Evolutionary conservation across 2,329 filamentous ascomycete genomes (phyloP).

Genomic region (Talaromyces albobiverticillius): DNA sequence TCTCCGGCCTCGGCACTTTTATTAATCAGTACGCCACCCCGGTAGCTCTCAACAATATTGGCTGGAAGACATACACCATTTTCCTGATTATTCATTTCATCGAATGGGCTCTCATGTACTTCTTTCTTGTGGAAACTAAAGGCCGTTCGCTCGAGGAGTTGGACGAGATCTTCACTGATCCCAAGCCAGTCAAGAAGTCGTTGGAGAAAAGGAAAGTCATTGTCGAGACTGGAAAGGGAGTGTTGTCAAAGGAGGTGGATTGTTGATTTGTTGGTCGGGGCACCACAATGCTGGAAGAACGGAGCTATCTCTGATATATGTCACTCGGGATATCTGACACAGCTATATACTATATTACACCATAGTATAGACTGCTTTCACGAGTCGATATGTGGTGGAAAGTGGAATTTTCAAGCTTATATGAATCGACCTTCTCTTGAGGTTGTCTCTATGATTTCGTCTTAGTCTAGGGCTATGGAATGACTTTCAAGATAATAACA

Average conservation of each 20-base stretch:
- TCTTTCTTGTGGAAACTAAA: slow-evolving; percentile 23
- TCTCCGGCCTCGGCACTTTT: slow-evolving; percentile 21
- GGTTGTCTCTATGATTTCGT: too few species aligned
- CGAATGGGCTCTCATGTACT: slow-evolving; percentile 20
- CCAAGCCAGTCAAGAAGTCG: slow-evolving; percentile 15
- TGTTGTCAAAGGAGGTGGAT: neutral
- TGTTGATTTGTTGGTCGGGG: neutral
- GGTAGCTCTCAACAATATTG: slow-evolving; percentile 8
- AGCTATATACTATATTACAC: too few species aligned
- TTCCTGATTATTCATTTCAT: slow-evolving; percentile 17
- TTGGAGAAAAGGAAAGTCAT: slow-evolving; percentile 10
- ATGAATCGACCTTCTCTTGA: too few species aligned
- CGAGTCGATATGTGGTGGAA: too few species aligned
- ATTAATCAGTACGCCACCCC: slow-evolving; percentile 22
- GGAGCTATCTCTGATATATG: too few species aligned
- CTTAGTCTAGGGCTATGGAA: too few species aligned
- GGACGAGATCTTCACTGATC: slow-evolving; percentile 17
- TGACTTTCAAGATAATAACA: too few species aligned
- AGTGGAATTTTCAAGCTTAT: too few species aligned
- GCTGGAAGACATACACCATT: slow-evolving; percentile 11
- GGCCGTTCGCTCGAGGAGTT: slow-evolving; percentile 20
- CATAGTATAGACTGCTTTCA: too few species aligned
- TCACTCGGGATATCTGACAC: too few species aligned
- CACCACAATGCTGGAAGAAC: too few species aligned
- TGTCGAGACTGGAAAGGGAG: neutral